Evolutionary conservation across 225 moss, liverwort and hornwort species (phyloP), one percentile per base, ranked within the genome.

Genomic region (Antitrichia curtipendula): DNA sequence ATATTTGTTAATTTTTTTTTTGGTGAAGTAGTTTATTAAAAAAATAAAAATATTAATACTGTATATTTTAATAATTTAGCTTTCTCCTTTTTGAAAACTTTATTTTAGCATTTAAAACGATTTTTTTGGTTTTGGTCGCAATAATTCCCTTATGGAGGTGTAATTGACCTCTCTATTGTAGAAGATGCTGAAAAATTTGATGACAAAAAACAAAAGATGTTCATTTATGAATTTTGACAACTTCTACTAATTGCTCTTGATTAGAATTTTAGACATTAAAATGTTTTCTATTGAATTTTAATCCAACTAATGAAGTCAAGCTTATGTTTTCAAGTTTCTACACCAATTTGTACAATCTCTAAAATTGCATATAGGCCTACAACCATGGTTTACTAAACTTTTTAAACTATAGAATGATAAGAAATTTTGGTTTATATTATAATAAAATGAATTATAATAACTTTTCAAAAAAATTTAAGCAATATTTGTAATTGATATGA

Each of bases 71-170:
- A 6, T 6, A 10, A 20, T 64, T 65, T 20, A 10, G 19, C 20
- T 36, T 65, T 19, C 1, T 1, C 0, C 36, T 2, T 9, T 9
- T 50, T 11, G 4, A 10, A 66, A n/a, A 20, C 2, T n/a, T 13
- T 4, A 38, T 24, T 69, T 69, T 4, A 22, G 12, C 23, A 38
- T 69, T 69, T 4, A 69, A 69, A 40, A 40, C 40, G 23, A 23
- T 23, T 38, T 7, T n/a, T n/a, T 66, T 1, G 22, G 15, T 6
- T n/a, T n/a, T 40, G 7, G 24, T 2, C 2, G 69, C 24, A 13
- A 8, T 4, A 13, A 69, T 24, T 24, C 3, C 40, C 14, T 40
- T 3, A 24, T 38, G 0, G 23, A 23, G 13, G 69, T 40, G 23
- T 23, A 38, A 8, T 40, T 24, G 13, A 68, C 68, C 23, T 38